Conservation (phyloP, 78 protist species). For the Dictyostelium firmibasis region DNA sequence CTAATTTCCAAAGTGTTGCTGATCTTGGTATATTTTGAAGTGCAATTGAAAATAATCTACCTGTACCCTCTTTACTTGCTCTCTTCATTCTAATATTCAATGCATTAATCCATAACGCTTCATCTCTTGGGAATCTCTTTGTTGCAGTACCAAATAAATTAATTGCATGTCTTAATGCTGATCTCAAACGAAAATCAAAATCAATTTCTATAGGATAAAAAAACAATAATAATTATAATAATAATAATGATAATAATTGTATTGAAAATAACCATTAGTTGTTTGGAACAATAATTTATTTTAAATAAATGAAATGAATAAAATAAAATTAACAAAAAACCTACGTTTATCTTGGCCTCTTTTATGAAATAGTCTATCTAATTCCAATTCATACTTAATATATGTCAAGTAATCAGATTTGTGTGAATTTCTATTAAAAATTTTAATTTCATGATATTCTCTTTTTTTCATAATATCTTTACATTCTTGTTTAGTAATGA, state of each 20-base stretch:
- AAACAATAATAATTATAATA: not conserved
- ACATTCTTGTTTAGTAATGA: constrained; percentile 41
- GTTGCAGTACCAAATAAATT: constrained; percentile 11
- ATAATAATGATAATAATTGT: not conserved
- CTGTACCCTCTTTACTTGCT: constrained; percentile 46
- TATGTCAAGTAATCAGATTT: constrained; percentile 26
- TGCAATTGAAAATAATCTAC: constrained; percentile 29
- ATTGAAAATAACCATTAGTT: too few relatives aligned
- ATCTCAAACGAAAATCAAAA: constrained; percentile 38
- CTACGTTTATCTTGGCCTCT: not conserved
- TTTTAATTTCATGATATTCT: constrained; percentile 29
- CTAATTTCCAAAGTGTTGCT: constrained; percentile 57
- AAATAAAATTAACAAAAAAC: not conserved
- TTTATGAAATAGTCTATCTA: constrained; percentile 30
- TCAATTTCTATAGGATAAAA: constrained; percentile 1
- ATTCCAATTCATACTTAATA: constrained; percentile 53
- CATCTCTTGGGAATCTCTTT: constrained; percentile 56
- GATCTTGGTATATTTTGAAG: constrained; percentile 37
- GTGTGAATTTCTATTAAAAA: not conserved
- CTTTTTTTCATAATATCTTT: constrained; percentile 51
- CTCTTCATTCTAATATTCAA: constrained; percentile 34
- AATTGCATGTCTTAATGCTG: constrained; percentile 44
- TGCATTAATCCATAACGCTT: constrained; percentile 56
- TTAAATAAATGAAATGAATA: not conserved
- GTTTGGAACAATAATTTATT: too few relatives aligned